phyloP scores from a whole-genome alignment of 352 stramenopile species.

The Globisporangium ultimum region DNA sequence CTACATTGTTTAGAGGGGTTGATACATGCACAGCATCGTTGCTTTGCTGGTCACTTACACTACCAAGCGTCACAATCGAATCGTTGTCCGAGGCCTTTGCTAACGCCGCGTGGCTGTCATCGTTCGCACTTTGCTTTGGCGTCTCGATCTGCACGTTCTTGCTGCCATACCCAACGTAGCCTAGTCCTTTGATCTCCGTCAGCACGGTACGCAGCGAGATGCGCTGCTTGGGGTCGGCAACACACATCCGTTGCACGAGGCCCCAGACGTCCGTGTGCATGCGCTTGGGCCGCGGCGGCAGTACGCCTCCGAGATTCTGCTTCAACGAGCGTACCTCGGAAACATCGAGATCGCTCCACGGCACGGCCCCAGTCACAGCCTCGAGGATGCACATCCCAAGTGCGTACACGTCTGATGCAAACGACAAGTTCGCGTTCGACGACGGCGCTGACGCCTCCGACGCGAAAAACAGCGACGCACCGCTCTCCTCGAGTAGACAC shows the following conservation, averaged over 20 bases:
- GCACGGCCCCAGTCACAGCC: conserved; percentile 41
- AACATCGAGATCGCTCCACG: conserved; percentile 46
- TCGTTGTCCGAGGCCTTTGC: background rate
- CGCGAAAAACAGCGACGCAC: conserved; percentile 22
- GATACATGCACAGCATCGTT: too few species aligned
- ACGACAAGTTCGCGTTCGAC: conserved; percentile 22
- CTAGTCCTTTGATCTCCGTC: conserved; percentile 40
- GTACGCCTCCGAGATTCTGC: conserved; percentile 29
- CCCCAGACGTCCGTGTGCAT: conserved; percentile 45
- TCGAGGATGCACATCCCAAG: conserved; percentile 84
- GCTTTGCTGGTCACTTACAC: background rate
- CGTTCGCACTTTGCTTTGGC: conserved; percentile 13
- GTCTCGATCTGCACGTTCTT: conserved; percentile 17
- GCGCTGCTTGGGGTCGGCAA: conserved; percentile 35
- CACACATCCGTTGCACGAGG: conserved; percentile 67
- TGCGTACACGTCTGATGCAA: conserved; percentile 60
- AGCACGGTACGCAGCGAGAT: conserved; percentile 49
- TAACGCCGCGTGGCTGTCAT: background rate
- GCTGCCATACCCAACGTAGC: conserved; percentile 27
- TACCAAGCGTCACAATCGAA: background rate
- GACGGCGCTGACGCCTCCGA: conserved; percentile 16
- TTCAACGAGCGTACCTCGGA: conserved; percentile 53
- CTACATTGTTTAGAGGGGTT: too few species aligned
- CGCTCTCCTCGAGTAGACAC: conserved; percentile 36
- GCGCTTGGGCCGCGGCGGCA: conserved; percentile 45